Conservation (phyloP, 78 protist genomes). For the Parvularia atlantis region DNA sequence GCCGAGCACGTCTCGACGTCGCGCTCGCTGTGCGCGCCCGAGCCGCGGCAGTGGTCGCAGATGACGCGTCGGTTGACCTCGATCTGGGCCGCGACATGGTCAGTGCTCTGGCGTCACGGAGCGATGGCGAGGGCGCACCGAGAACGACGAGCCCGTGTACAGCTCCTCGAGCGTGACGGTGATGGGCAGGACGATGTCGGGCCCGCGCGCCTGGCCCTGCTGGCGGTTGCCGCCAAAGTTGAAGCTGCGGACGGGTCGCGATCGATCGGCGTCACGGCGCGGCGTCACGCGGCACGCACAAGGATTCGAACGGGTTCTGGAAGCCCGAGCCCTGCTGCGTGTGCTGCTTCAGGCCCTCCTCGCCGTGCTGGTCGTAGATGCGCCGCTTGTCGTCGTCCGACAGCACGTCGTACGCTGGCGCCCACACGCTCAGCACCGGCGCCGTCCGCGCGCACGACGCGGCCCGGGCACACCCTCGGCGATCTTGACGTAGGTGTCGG, state of each 20-base stretch:
- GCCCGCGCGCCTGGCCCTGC: background rate
- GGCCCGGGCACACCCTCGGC: background rate
- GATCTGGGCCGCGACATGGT: background rate
- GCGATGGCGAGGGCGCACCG: no score
- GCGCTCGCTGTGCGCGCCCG: slow-evolving; percentile 54
- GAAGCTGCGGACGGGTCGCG: no score
- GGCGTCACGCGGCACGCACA: no score
- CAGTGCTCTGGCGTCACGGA: no score
- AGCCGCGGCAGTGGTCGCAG: slow-evolving; percentile 63
- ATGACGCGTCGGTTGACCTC: slow-evolving; percentile 29
- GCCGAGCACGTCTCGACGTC: slow-evolving; percentile 44
- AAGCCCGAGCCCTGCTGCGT: slow-evolving; percentile 36
- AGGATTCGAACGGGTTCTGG: background rate
- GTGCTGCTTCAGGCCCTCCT: slow-evolving; percentile 67
- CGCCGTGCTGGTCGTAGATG: slow-evolving; percentile 79
- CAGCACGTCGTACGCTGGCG: slow-evolving; percentile 73
- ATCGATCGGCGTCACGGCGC: no score
- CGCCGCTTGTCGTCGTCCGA: slow-evolving; percentile 66
- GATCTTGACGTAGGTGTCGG: no score
- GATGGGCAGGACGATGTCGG: slow-evolving; percentile 16
- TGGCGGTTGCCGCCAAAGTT: background rate
- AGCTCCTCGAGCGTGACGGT: slow-evolving; percentile 62
- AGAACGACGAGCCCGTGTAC: slow-evolving; percentile 34
- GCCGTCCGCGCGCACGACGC: no score
- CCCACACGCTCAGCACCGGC: no score